Evolutionary conservation across 2,329 filamentous ascomycete species (phyloP), one percentile per base, ranked within the genome.

Genomic region (Ciborinia camelliae): DNA sequence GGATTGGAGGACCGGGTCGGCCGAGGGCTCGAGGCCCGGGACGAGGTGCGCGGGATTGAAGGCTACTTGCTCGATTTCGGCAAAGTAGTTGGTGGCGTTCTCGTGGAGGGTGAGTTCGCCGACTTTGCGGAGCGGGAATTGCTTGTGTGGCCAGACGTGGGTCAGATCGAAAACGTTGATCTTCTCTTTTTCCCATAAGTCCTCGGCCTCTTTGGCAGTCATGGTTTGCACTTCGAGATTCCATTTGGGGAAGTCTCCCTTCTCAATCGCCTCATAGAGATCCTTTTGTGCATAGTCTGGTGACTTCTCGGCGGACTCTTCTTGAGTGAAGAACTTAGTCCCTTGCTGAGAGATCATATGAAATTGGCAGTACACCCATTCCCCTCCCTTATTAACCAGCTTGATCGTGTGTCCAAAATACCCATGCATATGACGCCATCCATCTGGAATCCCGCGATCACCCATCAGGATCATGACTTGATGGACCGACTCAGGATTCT

Each of bases 11-110:
- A 90, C 85, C 0, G 87, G 87, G 69, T 90, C 87, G 67, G 86
- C 85, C 2, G 86, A 88, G 2, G 86, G 83, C 75, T 89, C 86
- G 60, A 87, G 84, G 50, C 87, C 87, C 1, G 87, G 86, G 2
- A 84, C 80, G 75, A 89, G 76, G 72, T 90, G 85, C 1, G 85
- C 80, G 37, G 87, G 87, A 69, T 82, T 86, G 81, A 89, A 90
- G 1, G 86, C 85, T 15, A 84, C 81, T 73, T 90, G 87, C 77
- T 90, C 88, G 57, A 90, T 87, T 71, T 89, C 84, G 63, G 82
- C 81, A 67, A 86, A 86, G 73, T 86, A 85, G 74, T 85, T 86
- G 69, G 80, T 73, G 1, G 81, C 77, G 63, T 83, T 84, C 62
- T 77, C 74, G 70, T 82, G 81, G 14, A 84, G 71, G 0, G 76